These are phyloP conservation scores for Cyclotella atomus DNA, from an alignment of 108 stramenopile genomes.

Conservation along the genomic window DNA sequence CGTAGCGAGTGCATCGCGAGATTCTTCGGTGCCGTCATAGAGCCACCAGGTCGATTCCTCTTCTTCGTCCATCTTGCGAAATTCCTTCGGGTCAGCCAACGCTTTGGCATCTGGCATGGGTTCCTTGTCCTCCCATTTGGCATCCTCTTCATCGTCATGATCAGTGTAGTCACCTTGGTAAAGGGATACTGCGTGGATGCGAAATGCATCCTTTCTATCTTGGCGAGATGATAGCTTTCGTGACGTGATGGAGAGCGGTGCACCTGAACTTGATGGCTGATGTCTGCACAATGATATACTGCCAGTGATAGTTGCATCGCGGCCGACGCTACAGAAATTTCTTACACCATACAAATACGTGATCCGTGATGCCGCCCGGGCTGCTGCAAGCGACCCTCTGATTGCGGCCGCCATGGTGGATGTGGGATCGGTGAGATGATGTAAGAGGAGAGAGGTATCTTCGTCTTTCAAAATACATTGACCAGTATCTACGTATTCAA, in stretches of 20 bases:
- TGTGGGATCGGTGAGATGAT: no score
- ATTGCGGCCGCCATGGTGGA: constrained; percentile 22
- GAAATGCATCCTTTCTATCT: constrained; percentile 38
- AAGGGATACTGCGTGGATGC: constrained; percentile 76
- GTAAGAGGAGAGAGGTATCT: no score
- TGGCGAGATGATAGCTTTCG: constrained; percentile 7
- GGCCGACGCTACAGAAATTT: neutral
- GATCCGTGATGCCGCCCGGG: constrained; percentile 9
- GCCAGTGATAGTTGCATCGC: neutral
- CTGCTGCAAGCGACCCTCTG: constrained; percentile 16
- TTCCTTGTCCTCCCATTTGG: constrained; percentile 32
- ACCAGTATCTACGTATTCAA: neutral
- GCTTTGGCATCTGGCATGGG: constrained; percentile 26
- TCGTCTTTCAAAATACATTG: no score
- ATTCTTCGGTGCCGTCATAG: constrained; percentile 62
- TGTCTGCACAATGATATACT: neutral
- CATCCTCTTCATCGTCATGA: constrained; percentile 53
- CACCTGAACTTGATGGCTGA: neutral
- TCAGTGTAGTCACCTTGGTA: constrained; percentile 57
- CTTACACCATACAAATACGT: neutral
- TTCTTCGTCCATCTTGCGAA: constrained; percentile 41
- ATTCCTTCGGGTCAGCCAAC: constrained; percentile 45
- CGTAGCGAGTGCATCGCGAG: constrained; percentile 50
- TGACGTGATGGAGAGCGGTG: neutral
- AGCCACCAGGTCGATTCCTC: constrained; percentile 51